Evolutionary conservation across 805 yeast genomes (phyloP), one percentile per base, ranked within the genome.

Genomic region (Myxozyma udenii): DNA sequence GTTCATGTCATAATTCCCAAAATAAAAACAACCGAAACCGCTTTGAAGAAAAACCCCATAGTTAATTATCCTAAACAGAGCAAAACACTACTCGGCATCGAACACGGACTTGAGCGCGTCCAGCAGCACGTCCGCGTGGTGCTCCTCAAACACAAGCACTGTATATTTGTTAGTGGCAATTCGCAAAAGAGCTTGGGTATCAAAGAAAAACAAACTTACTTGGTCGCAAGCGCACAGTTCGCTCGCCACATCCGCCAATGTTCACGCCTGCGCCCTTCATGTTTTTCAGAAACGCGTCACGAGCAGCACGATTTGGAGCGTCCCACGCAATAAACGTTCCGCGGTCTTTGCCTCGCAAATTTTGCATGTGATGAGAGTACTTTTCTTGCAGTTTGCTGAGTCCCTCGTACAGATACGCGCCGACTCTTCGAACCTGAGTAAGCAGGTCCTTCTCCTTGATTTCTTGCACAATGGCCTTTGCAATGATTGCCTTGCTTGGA

Each of bases 271-370:
- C 74, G 42, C 70, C 65, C 71, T 80, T 83, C 78, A 84, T 74
- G 57, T 77, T 80, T 55, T 60, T 61, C 63, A 84, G 70, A 69
- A 87, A 82, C 61, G 74, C 68, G 69, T 83, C 81, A 72, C 95
- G 80, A 23, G 73, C 70, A 50, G 72, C 74, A 38, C 77, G 68
- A 46, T 77, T 63, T 45, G 77, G 77, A 63, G 81, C 70, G 61
- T 84, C 85, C 80, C 87, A 85, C n/a, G 95, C 95, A 68, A 86
- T 79, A 71, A 84, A 85, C 43, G 93, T 85, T 41, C 85, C 95
- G 61, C 81, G 75, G 64, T 74, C 76, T 70, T 84, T 77, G 57
- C 95, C 95, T 69, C 95, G 80, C 66, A 85, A 76, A 71, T 81
- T 77, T 16, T 57, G 37, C 59, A 71, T 67, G 53, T 70, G 65